Evolutionary conservation across 2,329 filamentous ascomycete genomes (phyloP).

Genomic region (Phoma sp.): DNA sequence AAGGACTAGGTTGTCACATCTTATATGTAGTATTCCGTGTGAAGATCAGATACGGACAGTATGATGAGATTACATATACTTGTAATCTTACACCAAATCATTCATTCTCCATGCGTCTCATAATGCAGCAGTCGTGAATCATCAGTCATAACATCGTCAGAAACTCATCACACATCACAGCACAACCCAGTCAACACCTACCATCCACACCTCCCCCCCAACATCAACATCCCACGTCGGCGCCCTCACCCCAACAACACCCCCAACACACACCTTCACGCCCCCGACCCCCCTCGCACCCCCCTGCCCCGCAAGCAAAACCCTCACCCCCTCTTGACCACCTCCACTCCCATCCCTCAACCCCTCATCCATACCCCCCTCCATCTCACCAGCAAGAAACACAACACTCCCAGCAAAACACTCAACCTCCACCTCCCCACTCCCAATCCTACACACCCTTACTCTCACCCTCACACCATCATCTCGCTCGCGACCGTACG

Average conservation of each 20-base stretch:
- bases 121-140: not conserved
- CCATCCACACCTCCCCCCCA: constrained; percentile 44
- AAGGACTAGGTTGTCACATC: not conserved
- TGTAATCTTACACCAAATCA: too few relatives aligned
- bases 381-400: constrained; percentile 29
- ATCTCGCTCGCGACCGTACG: constrained; percentile 29
- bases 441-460: constrained; percentile 8
- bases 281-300: constrained; percentile 26
- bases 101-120: too few relatives aligned
- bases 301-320: constrained; percentile 41
- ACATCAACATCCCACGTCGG: constrained; percentile 54
- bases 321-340: constrained; percentile 9
- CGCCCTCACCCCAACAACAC: constrained; percentile 47
- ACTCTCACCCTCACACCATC: constrained; percentile 36
- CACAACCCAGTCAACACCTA: constrained; percentile 54
- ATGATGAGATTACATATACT: not conserved
- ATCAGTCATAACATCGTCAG: constrained; percentile 15
- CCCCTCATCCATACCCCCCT: constrained; percentile 24
- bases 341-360: constrained; percentile 9
- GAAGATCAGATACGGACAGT: too few relatives aligned
- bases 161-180: constrained; percentile 25
- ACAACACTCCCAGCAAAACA: constrained; percentile 32
- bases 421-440: constrained; percentile 18
- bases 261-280: constrained; percentile 33
- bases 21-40: too few relatives aligned